Evolutionary conservation across 768 basidiomycete genomes (phyloP).

Genomic region (Tricholoma saponaceum): DNA sequence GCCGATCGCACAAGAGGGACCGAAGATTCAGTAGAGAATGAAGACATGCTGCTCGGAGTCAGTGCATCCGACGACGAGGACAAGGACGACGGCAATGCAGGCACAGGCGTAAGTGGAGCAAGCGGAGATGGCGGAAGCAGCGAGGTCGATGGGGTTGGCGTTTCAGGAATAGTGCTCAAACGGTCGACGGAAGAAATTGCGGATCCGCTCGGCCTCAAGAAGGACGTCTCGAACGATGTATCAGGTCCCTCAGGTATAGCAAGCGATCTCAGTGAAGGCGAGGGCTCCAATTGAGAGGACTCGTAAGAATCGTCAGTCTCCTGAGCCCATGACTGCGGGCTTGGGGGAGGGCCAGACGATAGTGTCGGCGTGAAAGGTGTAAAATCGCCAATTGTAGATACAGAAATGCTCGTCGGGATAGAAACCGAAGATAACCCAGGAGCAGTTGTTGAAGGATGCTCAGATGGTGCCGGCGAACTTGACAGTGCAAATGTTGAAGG

Average conservation of each 20-base stretch:
- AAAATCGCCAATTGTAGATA: conserved; percentile 36
- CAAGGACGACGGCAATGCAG: conserved; percentile 29
- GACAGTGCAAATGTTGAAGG: conserved; percentile 18
- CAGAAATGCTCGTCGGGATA: conserved; percentile 18
- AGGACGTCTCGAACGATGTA: conserved; percentile 68
- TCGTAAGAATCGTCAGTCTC: conserved; percentile 72
- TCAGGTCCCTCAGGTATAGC: conserved; percentile 60
- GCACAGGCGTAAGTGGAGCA: conserved; percentile 35
- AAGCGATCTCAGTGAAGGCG: conserved; percentile 54
- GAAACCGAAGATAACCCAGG: conserved; percentile 15
- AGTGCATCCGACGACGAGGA: conserved; percentile 23
- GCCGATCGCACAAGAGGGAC: conserved; percentile 9
- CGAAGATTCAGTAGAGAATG: conserved; percentile 6
- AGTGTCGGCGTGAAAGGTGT: conserved; percentile 38
- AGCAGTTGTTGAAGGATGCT: conserved; percentile 16
- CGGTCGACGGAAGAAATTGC: conserved; percentile 38
- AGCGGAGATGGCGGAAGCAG: conserved; percentile 28
- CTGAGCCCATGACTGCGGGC: conserved; percentile 48
- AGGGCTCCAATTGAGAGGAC: conserved; percentile 69
- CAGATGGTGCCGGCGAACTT: conserved; percentile 17
- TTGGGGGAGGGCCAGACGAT: conserved; percentile 32
- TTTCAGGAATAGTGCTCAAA: conserved; percentile 42
- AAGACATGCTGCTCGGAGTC: conserved; percentile 31
- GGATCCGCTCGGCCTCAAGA: conserved; percentile 60
- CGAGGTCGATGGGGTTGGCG: conserved; percentile 25